phyloP scores from a whole-genome alignment of 495 filamentous ascomycete species.

The Xylaria telfairii region DNA sequence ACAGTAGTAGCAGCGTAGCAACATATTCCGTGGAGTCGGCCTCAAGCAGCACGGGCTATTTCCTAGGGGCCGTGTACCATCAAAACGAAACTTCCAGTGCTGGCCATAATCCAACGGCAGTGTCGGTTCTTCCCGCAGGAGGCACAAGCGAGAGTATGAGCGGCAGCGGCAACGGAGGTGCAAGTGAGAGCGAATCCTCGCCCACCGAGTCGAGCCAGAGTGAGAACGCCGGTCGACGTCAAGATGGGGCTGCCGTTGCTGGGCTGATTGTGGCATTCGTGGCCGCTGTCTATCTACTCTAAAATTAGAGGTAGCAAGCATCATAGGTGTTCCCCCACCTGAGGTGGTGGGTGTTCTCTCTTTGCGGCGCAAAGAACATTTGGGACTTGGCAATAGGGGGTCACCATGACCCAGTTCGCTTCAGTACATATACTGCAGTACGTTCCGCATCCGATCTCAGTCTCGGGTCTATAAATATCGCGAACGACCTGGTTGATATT shows the following conservation, averaged over 20 bases:
- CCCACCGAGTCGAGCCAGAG: conserved; percentile 37
- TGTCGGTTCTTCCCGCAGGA: conserved; percentile 10
- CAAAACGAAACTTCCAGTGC: conserved; percentile 32
- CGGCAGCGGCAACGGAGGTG: not conserved
- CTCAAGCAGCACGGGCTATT: conserved; percentile 23
- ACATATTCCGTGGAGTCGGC: conserved; percentile 22
- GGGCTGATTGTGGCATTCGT: conserved; percentile 56
- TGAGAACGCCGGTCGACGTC: conserved; percentile 45
- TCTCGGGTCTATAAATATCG: conserved; percentile 3
- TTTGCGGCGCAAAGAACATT: conserved; percentile 8
- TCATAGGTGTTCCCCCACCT: not conserved
- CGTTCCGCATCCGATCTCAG: not conserved
- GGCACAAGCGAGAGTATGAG: conserved; percentile 19
- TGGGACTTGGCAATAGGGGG: not conserved
- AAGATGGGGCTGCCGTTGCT: conserved; percentile 51
- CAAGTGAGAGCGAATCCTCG: conserved; percentile 24
- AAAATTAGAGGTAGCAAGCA: conserved; percentile 10
- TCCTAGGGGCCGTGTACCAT: conserved; percentile 35
- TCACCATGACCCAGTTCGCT: conserved; percentile 2
- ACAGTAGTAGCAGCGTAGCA: conserved; percentile 25
- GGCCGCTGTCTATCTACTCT: conserved; percentile 52
- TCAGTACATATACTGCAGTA: conserved; percentile 18
- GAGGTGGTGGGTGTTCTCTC: not conserved
- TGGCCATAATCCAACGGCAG: conserved; percentile 20
- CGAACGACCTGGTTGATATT: conserved; percentile 23